These are phyloP conservation scores for Aspergillus affinis DNA, from an alignment of 495 filamentous ascomycete genomes.

Conservation along the genomic window DNA sequence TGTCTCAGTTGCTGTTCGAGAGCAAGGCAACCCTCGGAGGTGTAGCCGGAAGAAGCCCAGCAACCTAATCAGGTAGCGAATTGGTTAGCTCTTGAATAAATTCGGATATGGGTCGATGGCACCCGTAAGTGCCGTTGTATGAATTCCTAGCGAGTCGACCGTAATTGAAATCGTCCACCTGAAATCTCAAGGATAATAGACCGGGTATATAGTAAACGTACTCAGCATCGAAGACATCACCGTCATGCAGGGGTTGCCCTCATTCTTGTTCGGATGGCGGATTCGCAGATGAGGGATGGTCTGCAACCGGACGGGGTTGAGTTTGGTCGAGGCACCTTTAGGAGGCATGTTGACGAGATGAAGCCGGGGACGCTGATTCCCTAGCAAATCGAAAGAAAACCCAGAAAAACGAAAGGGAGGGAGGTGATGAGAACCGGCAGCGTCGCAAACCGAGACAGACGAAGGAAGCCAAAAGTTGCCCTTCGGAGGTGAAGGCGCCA, in stretches of 20 bases:
- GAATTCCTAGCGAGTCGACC: not conserved
- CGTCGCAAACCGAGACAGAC: not conserved
- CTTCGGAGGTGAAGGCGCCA: constrained; percentile 21
- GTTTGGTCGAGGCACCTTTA: constrained; percentile 46
- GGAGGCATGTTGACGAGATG: constrained; percentile 45
- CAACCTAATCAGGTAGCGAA: constrained; percentile 59
- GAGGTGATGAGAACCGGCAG: not conserved
- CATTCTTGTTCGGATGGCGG: constrained; percentile 71
- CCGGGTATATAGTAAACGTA: constrained; percentile 46
- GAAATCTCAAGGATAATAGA: not conserved
- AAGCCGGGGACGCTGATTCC: constrained; percentile 23
- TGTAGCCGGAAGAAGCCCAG: constrained; percentile 88
- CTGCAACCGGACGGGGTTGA: constrained; percentile 75
- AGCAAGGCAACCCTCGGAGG: constrained; percentile 67
- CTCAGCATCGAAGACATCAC: constrained; percentile 90
- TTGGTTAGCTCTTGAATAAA: constrained; percentile 12
- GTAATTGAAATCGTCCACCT: not conserved
- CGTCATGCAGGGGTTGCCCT: constrained; percentile 74
- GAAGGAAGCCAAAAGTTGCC: constrained; percentile 13
- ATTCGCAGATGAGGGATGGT: constrained; percentile 83
- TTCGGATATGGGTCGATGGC: not conserved
- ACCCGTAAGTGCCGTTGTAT: not conserved
- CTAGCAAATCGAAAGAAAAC: not conserved
- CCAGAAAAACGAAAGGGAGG: not conserved
- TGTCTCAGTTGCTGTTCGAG: constrained; percentile 77